Evolutionary conservation across 176 grass and related monocot species (phyloP).

Genomic region (Aegilops longissima): DNA sequence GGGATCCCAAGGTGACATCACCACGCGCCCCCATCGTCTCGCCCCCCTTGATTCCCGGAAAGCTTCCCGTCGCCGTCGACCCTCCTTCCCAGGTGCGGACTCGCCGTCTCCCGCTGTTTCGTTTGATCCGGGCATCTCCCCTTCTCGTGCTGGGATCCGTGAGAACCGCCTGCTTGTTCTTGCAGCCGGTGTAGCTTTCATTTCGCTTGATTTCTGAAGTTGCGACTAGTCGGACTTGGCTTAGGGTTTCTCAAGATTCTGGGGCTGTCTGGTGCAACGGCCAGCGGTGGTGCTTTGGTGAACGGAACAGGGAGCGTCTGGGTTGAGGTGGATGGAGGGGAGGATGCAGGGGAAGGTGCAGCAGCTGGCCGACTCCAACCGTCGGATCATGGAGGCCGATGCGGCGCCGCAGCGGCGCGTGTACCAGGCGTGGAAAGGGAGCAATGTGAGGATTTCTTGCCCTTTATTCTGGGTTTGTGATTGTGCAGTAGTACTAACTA

Average conservation of each 20-base stretch:
- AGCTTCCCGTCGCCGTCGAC: not conserved
- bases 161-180: slow-evolving; percentile 15
- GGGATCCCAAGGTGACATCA: slow-evolving; percentile 39
- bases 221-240: not conserved
- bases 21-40: not conserved
- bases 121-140: not conserved
- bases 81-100: not conserved
- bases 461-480: not conserved
- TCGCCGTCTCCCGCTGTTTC: not conserved
- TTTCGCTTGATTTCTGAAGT: not conserved
- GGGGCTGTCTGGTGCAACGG: not conserved
- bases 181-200: not conserved
- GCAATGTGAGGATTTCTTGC: slow-evolving; percentile 49
- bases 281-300: slow-evolving; percentile 1
- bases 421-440: slow-evolving; percentile 83
- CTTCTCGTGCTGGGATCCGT: slow-evolving; percentile 37
- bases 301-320: slow-evolving; percentile 5
- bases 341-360: slow-evolving; percentile 58
- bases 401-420: slow-evolving; percentile 39
- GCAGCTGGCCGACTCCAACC: slow-evolving; percentile 57
- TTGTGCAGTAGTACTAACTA: slow-evolving; percentile 15
- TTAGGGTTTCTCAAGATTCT: not conserved
- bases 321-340: slow-evolving; percentile 16
- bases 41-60: slow-evolving; percentile 1
- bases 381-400: slow-evolving; percentile 56